Evolutionary conservation across 75 land plant species (phyloP).

Genomic region (Sequoiadendron giganteum): DNA sequence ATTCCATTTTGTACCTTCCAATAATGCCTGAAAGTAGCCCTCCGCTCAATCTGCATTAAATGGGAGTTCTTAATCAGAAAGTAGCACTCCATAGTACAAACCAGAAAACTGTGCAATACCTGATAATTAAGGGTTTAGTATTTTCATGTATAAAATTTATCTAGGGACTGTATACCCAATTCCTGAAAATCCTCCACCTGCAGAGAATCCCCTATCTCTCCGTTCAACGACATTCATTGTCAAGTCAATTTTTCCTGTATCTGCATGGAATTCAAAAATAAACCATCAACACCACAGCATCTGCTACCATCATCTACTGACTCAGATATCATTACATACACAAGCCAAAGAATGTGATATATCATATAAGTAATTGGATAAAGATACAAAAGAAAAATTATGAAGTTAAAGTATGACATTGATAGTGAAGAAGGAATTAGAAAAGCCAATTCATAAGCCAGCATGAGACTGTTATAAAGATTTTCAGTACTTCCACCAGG

Average conservation of each 20-base stretch:
- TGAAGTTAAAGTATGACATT: too few relatives aligned
- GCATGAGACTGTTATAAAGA: too few relatives aligned
- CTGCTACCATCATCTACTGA: neutral
- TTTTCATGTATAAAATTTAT: neutral
- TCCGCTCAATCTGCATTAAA: conserved; percentile 71
- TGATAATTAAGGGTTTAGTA: neutral
- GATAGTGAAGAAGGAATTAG: too few relatives aligned
- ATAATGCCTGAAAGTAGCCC: conserved; percentile 93
- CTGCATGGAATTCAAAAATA: conserved; percentile 32
- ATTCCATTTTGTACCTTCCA: conserved; percentile 63
- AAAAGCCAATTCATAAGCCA: too few relatives aligned
- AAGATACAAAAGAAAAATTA: neutral
- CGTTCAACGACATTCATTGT: conserved; percentile 97
- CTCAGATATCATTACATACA: neutral
- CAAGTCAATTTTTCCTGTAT: conserved; percentile 87
- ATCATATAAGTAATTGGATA: neutral
- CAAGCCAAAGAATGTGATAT: neutral
- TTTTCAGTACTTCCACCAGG: too few relatives aligned
- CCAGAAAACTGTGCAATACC: neutral
- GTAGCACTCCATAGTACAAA: neutral
- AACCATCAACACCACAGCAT: neutral
- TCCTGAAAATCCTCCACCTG: conserved; percentile 95
- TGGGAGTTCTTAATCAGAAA: conserved; percentile 6
- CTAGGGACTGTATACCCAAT: conserved; percentile 61
- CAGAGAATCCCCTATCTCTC: conserved; percentile 89